Evolutionary conservation across 2,329 filamentous ascomycete genomes (phyloP), one percentile per base, ranked within the genome.

Genomic region (Ophiostoma quercus): DNA sequence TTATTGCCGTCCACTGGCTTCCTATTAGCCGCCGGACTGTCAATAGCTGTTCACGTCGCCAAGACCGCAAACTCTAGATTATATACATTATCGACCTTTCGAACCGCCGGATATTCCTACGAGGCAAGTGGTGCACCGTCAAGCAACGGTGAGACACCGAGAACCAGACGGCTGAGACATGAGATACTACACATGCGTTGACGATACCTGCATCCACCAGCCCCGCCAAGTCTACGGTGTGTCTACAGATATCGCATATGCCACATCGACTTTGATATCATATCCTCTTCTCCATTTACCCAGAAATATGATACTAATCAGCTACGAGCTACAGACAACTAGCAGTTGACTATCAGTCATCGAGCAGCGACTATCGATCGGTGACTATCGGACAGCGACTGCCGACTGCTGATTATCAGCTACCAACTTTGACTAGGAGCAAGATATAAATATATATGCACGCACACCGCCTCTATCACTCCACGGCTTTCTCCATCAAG

Each of bases 391-490:
- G 19, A 14, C 16, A 47, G 43, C 43, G 43, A 47, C 43, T 47
- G 43, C 14, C 43, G 43, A 47, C 12, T 41, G 8, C 16, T 34
- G 34, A 34, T 22, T 9, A 54, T 11, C 51, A 57, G 2, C n/a
- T 57, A 57, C 22, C 51, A 57, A 32, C 57, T 29, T 62, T 32
- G 25, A 62, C 57, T 62, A 32, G 25, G 25, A 32, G 14, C 57
- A 32, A 62, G 57, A 32, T 29, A 62, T 60, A 60, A 60, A 32
- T 60, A 60, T 32, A 60, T 62, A 62, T 62, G 57, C 57, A 62
- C 57, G 57, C 25, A 62, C 57, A 62, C 57, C 57, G 57, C 57
- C 57, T 62, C 57, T n/a, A 19, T 29, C 25, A 3, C 25, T 62
- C 57, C 57, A 32, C 57, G 22, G 12, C 25, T 16, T 34, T 32